A percentile compares a stretch with the other conserved stretches of the same genome.
Evolutionary conservation across 352 stramenopile genomes (phyloP).

Genomic region (Phytophthora tentaculata): DNA sequence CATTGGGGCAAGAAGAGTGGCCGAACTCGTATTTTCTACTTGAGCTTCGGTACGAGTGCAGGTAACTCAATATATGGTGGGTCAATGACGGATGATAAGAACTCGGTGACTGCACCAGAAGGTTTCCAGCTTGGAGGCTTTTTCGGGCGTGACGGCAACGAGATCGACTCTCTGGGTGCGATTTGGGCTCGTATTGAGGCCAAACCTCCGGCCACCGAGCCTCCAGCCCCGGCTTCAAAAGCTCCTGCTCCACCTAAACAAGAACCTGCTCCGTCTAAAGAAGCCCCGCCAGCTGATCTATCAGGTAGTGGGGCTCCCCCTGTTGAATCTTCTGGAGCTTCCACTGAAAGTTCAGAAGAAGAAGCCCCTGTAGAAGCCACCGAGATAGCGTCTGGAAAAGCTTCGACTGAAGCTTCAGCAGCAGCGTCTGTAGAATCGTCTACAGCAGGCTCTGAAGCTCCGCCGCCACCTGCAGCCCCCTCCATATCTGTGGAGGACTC

Average conservation of each 20-base stretch:
- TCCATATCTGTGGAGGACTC: slow-evolving; percentile 19
- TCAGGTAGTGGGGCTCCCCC: not conserved
- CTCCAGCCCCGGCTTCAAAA: not conserved
- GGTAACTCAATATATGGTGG: slow-evolving; percentile 42
- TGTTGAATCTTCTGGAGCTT: not conserved
- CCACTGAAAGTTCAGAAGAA: not conserved
- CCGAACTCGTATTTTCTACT: slow-evolving; percentile 41
- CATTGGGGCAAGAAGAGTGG: slow-evolving; percentile 28
- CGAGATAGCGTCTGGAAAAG: no score
- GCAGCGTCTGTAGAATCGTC: not conserved
- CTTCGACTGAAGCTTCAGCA: no score
- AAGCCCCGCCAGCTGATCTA: not conserved
- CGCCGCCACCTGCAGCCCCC: slow-evolving; percentile 17
- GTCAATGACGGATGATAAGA: slow-evolving; percentile 40
- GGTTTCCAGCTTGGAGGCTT: slow-evolving; percentile 60
- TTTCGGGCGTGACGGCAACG: slow-evolving; percentile 47
- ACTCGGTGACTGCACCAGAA: slow-evolving; percentile 34
- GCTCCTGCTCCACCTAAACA: not conserved
- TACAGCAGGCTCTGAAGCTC: not conserved
- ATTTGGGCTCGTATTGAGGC: slow-evolving; percentile 27
- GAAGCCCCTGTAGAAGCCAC: not conserved
- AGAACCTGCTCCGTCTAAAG: slow-evolving; percentile 4
- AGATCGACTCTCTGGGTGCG: slow-evolving; percentile 48
- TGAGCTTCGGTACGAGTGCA: slow-evolving; percentile 48
- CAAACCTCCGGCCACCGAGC: not conserved